Percentiles rank a stretch among this genome's conserved stretches.
Conservation (phyloP, 176 grass and related monocot genomes). For the Cymbopogon citratus region DNA sequence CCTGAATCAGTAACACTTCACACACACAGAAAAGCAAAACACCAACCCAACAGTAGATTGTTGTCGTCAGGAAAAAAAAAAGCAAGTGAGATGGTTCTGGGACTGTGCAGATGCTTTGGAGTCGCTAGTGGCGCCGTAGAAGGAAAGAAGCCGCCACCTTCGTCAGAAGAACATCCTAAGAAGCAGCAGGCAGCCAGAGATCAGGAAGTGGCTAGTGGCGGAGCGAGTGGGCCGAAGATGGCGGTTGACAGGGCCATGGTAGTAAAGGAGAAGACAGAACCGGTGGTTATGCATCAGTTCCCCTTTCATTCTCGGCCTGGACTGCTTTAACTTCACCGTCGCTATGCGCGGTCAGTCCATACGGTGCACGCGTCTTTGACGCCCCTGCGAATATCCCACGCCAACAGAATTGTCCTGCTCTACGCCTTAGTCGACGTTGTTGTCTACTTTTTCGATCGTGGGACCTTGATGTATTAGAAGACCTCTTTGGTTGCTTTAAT, state of each 20-base stretch:
- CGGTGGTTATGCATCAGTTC: slow-evolving; percentile 19
- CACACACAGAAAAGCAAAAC: neutral
- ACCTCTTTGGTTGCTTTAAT: no score
- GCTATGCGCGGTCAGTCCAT: no score
- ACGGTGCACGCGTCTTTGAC: no score
- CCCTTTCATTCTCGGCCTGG: slow-evolving; percentile 46
- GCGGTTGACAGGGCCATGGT: neutral
- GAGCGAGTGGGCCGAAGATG: neutral
- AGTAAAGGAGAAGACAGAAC: slow-evolving; percentile 1
- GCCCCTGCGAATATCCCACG: no score
- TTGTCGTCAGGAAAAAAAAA: neutral
- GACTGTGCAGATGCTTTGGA: slow-evolving; percentile 1
- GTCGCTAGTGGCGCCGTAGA: neutral
- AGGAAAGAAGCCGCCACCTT: neutral
- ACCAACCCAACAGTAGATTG: neutral
- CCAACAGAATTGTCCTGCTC: no score
- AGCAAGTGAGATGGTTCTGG: neutral
- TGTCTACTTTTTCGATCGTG: no score
- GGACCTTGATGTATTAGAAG: no score
- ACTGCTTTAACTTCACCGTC: slow-evolving; percentile 31
- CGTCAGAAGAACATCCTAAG: neutral
- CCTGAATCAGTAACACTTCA: neutral
- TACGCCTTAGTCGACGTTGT: no score
- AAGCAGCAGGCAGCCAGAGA: neutral
- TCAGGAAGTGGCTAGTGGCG: neutral